Evolutionary conservation across 2,329 filamentous ascomycete genomes (phyloP).

Genomic region (Fusarium sp.): DNA sequence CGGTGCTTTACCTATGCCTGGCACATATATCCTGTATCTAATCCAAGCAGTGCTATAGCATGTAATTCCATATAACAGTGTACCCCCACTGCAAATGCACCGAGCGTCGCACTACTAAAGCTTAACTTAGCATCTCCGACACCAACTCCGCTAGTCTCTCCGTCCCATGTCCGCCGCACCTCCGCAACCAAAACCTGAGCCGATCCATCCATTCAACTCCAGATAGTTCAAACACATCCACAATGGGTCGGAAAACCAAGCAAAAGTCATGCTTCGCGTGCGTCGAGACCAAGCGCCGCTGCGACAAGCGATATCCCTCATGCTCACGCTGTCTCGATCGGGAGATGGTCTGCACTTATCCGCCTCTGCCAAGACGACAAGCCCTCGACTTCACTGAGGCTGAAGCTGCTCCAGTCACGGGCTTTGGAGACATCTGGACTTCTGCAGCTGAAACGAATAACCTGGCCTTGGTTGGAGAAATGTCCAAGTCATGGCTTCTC

Average conservation of each 20-base stretch:
- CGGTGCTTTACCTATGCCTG: fast-evolving
- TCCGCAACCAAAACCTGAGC: not conserved
- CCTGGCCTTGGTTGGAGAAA: not conserved
- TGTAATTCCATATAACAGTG: not conserved
- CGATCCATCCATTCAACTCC: fast-evolving
- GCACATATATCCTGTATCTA: not conserved
- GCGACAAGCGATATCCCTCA: not conserved
- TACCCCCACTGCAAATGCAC: fast-evolving
- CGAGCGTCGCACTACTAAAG: not conserved
- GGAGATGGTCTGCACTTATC: not conserved
- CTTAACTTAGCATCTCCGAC: not conserved
- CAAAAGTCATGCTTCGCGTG: not conserved
- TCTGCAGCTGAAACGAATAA: fast-evolving
- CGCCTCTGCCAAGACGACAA: not conserved
- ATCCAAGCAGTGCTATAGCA: not conserved
- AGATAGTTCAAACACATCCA: fast-evolving
- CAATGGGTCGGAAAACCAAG: not conserved
- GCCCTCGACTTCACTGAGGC: fast-evolving
- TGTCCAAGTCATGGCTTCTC: not conserved
- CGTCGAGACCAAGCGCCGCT: not conserved
- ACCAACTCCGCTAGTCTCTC: not conserved
- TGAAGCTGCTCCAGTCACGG: not conserved
- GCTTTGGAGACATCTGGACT: not conserved
- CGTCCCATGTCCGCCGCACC: not conserved
- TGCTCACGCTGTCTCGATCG: not conserved